Conservation (phyloP, 2,329 filamentous ascomycete species). For the Fusarium clavum region DNA sequence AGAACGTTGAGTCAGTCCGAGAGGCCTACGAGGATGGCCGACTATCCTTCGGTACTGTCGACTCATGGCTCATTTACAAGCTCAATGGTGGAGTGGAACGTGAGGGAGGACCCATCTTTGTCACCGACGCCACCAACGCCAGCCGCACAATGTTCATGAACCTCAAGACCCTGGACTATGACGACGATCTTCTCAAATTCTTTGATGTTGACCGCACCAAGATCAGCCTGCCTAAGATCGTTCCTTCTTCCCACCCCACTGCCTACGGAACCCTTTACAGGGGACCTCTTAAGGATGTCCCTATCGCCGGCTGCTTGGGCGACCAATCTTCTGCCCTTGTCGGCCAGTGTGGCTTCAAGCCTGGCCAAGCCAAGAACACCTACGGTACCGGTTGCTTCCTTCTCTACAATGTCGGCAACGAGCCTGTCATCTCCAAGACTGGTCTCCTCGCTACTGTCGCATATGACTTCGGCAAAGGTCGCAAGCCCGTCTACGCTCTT, state of each 20-base stretch:
- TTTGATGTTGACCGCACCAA: slow-evolving; percentile 78
- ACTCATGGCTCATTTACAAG: slow-evolving; percentile 88
- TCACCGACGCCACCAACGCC: slow-evolving; percentile 89
- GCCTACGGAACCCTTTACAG: slow-evolving; percentile 76
- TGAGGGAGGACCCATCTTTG: slow-evolving; percentile 69
- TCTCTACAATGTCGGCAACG: slow-evolving; percentile 86
- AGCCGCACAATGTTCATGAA: slow-evolving; percentile 97
- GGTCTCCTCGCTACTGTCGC: slow-evolving; percentile 88
- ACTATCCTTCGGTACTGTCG: slow-evolving; percentile 87
- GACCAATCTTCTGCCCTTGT: slow-evolving; percentile 90
- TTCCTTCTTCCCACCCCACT: slow-evolving; percentile 79
- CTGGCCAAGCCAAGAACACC: slow-evolving; percentile 89
- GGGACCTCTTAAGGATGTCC: slow-evolving; percentile 75
- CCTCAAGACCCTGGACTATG: slow-evolving; percentile 82
- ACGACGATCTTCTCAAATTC: slow-evolving; percentile 80
- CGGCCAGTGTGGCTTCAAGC: slow-evolving; percentile 84
- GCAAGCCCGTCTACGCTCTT: slow-evolving; percentile 78
- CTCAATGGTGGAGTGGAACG: slow-evolving; percentile 79
- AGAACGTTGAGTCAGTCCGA: slow-evolving; percentile 75
- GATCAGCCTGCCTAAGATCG: slow-evolving; percentile 82
- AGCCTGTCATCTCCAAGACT: slow-evolving; percentile 86
- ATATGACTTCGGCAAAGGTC: slow-evolving; percentile 77
- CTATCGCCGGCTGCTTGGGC: slow-evolving; percentile 85
- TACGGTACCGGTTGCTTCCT: slow-evolving; percentile 93
- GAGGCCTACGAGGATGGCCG: slow-evolving; percentile 80